These are phyloP conservation scores for Halophytophthora batemanensis DNA, from an alignment of 352 stramenopile genomes.

Conservation along the genomic window DNA sequence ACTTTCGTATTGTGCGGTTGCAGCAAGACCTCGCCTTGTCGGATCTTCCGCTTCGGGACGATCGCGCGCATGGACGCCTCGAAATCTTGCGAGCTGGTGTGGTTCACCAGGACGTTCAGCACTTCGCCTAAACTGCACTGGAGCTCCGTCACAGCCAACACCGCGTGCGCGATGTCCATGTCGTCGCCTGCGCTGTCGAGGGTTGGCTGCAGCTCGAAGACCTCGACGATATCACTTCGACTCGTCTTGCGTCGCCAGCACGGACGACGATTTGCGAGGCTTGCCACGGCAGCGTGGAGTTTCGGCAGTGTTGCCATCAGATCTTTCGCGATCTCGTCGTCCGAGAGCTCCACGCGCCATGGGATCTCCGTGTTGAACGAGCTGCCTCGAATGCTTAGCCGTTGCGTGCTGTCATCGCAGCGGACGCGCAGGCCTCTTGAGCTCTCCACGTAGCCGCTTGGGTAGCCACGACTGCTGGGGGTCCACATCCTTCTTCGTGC, in stretches of 20 bases:
- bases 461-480: slow-evolving; percentile 30
- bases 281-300: slow-evolving; percentile 36
- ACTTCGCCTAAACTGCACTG: slow-evolving; percentile 64
- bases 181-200: slow-evolving; percentile 32
- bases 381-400: slow-evolving; percentile 22
- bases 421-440: slow-evolving; percentile 22
- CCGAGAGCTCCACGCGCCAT: slow-evolving; percentile 25
- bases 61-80: slow-evolving; percentile 46
- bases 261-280: slow-evolving; percentile 24
- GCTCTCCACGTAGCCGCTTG: slow-evolving; percentile 25
- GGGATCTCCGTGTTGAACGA: slow-evolving; percentile 9
- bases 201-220: slow-evolving; percentile 42
- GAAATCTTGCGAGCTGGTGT: slow-evolving; percentile 39
- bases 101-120: slow-evolving; percentile 52
- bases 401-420: slow-evolving; percentile 14
- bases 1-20: slow-evolving; percentile 25
- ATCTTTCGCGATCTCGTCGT: slow-evolving; percentile 42
- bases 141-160: slow-evolving; percentile 49
- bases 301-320: slow-evolving; percentile 42
- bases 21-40: slow-evolving; percentile 30
- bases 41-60: slow-evolving; percentile 29
- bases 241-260: slow-evolving; percentile 46
- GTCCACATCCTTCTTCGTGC: slow-evolving; percentile 22
- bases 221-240: slow-evolving; percentile 41
- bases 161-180: slow-evolving; percentile 49